Evolutionary conservation across 2,329 filamentous ascomycete genomes (phyloP).

Genomic region (Calonectria ilicicola): DNA sequence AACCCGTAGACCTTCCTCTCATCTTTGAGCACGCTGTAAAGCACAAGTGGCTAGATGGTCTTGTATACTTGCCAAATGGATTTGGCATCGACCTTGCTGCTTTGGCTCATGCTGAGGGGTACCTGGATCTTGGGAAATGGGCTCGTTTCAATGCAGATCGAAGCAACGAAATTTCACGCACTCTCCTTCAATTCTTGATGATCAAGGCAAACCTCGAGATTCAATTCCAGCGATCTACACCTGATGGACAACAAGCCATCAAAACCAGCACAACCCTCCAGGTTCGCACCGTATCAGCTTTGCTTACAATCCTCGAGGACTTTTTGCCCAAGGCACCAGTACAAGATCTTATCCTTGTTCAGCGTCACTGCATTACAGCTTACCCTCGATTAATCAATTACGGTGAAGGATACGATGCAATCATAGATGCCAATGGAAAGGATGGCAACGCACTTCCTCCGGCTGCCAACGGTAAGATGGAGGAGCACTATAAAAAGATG

Average conservation of each 20-base stretch:
- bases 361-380: slow-evolving; percentile 88
- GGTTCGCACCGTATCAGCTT: slow-evolving; percentile 84
- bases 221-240: slow-evolving; percentile 73
- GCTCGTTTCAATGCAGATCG: slow-evolving; percentile 77
- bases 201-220: slow-evolving; percentile 88
- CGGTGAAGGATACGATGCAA: slow-evolving; percentile 89
- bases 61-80: slow-evolving; percentile 83
- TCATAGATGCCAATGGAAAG: slow-evolving; percentile 87
- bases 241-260: slow-evolving; percentile 67
- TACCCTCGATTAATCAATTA: slow-evolving; percentile 98
- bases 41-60: slow-evolving; percentile 85
- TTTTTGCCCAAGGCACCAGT: slow-evolving; percentile 69
- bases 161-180: slow-evolving; percentile 74
- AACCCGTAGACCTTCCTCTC: slow-evolving; percentile 63
- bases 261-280: slow-evolving; percentile 80
- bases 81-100: slow-evolving; percentile 91
- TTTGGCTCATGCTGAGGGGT: slow-evolving; percentile 82
- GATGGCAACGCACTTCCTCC: slow-evolving; percentile 84
- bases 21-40: slow-evolving; percentile 76
- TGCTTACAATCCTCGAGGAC: slow-evolving; percentile 84
- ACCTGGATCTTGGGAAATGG: slow-evolving; percentile 87
- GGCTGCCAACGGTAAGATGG: slow-evolving; percentile 90
- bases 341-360: slow-evolving; percentile 81
- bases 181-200: slow-evolving; percentile 82
- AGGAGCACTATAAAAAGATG: slow-evolving; percentile 98